Evolutionary conservation across 1,284 basidiomycete genomes (phyloP).

Genomic region (Ustilago esculenta): DNA sequence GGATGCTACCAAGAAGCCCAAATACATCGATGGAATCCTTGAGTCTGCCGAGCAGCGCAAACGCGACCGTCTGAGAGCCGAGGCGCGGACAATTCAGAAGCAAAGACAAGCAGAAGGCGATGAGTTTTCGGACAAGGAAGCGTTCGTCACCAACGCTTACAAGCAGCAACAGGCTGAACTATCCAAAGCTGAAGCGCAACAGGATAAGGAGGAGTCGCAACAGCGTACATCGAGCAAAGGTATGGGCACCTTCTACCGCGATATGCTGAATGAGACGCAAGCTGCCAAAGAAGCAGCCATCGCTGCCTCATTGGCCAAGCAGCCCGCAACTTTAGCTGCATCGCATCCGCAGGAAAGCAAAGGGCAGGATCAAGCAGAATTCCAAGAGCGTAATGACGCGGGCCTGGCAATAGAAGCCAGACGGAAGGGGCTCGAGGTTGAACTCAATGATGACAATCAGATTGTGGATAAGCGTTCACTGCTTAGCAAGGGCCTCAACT

Average conservation of each 20-base stretch:
- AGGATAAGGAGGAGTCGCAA: constrained; percentile 84
- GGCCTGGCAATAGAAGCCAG: constrained; percentile 76
- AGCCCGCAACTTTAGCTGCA: background rate
- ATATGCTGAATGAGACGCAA: constrained; percentile 58
- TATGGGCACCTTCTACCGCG: constrained; percentile 68
- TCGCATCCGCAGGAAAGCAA: background rate
- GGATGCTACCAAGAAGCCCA: constrained; percentile 76
- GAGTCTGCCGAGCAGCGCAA: constrained; percentile 85
- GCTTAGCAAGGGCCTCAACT: constrained; percentile 88
- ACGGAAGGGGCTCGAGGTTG: constrained; percentile 82
- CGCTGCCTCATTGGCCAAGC: constrained; percentile 22
- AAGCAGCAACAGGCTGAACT: constrained; percentile 95
- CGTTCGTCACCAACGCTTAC: constrained; percentile 96
- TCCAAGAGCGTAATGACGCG: constrained; percentile 70
- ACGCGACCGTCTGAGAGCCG: constrained; percentile 88
- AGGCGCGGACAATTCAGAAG: constrained; percentile 95
- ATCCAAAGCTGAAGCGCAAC: constrained; percentile 75
- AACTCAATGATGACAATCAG: constrained; percentile 96
- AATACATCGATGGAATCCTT: constrained; percentile 87
- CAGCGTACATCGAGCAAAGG: constrained; percentile 83
- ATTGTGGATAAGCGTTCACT: constrained; percentile 95
- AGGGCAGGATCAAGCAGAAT: constrained; percentile 3
- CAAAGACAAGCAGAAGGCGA: constrained; percentile 94
- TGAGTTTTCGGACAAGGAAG: constrained; percentile 91
- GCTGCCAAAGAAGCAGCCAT: constrained; percentile 59